Base-by-base conservation (phyloP, 345 rosid species). In the Sapria himalayana region DNA sequence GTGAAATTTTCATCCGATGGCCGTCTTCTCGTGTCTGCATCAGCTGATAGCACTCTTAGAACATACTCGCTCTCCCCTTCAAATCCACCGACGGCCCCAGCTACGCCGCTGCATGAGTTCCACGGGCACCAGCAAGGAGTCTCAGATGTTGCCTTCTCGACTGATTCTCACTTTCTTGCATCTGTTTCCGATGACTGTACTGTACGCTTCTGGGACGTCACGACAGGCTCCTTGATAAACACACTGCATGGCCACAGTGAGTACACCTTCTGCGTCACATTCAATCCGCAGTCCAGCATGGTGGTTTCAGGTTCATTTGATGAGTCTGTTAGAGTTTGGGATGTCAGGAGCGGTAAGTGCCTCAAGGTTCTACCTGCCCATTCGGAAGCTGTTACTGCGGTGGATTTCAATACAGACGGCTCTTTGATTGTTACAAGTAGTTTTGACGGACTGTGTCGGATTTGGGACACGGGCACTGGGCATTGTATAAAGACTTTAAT, bases 151-250 rank as follows among this genome's bases (percentile, higher is more conserved):
- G 76, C 95, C 33, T 79, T 82, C 76, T 89, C 98, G 37, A 61
- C 81, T 16, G 98, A 89, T 54, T 59, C 91, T 29, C 76, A 73
- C 45, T 72, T 66, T 71, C 71, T 89, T 3, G 85, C 69, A 64
- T 89, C 98, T 13, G 94, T 73, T 48, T 89, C 93, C 63, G 95
- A 82, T 56, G 93, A 79, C 66, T 78, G 79, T 49, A 79, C 85
- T 51, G 58, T 89, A 45, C 85, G 91, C 60, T 72, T 82, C 17
- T 89, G 93, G 98, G 98, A 89, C 51, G 70, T 77, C 39, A 60
- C 67, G 29, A 78, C 86, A 2, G 81, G 82, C 1, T 39, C 78
- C n/a, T 50, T 38, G 23, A 43, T 82, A 55, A 74, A 65, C 36
- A 74, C 91, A 25, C 78, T 89, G 9, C 45, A 22, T 1, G 95